These are phyloP conservation scores for Centella asiatica DNA, from an alignment of 129 eudicot genomes.

Conservation along the genomic window DNA sequence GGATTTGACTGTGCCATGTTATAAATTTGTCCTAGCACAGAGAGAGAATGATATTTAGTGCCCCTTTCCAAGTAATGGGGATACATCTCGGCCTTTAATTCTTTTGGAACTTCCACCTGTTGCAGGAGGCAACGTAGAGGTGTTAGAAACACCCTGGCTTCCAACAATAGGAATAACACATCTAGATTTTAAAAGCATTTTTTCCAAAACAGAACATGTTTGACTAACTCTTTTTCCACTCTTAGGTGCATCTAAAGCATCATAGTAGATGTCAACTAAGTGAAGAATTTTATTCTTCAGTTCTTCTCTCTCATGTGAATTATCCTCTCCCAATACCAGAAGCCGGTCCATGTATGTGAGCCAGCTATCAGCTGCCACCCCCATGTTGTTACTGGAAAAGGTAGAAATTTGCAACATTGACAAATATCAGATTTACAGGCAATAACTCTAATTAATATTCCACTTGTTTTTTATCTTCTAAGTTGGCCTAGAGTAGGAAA, in stretches of 20 bases:
- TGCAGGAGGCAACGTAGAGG: background rate
- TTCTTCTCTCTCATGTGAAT: constrained; percentile 18
- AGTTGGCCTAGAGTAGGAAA: too few relatives aligned
- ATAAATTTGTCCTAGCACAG: constrained; percentile 1
- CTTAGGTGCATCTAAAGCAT: constrained; percentile 86
- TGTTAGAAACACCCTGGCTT: background rate
- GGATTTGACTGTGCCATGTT: background rate
- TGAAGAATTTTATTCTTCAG: constrained; percentile 31
- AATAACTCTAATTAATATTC: too few relatives aligned
- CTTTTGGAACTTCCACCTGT: background rate
- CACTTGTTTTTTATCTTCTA: too few relatives aligned
- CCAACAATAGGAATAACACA: background rate
- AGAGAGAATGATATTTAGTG: background rate
- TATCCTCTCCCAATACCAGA: constrained; percentile 38
- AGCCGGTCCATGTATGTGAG: constrained; percentile 51
- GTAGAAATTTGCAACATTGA: constrained; percentile 5
- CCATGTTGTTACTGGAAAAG: constrained; percentile 46
- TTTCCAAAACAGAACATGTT: background rate
- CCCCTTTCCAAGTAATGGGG: background rate
- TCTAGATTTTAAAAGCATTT: background rate
- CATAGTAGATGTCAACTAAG: constrained; percentile 64
- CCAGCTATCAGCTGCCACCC: constrained; percentile 68
- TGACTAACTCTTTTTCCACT: constrained; percentile 59
- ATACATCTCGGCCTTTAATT: background rate
- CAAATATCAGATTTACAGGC: background rate